A percentile compares a stretch with the other conserved stretches of the same genome.
phyloP scores from a whole-genome alignment of 306 rosid species.

The Herpetospermum pedunculosum region DNA sequence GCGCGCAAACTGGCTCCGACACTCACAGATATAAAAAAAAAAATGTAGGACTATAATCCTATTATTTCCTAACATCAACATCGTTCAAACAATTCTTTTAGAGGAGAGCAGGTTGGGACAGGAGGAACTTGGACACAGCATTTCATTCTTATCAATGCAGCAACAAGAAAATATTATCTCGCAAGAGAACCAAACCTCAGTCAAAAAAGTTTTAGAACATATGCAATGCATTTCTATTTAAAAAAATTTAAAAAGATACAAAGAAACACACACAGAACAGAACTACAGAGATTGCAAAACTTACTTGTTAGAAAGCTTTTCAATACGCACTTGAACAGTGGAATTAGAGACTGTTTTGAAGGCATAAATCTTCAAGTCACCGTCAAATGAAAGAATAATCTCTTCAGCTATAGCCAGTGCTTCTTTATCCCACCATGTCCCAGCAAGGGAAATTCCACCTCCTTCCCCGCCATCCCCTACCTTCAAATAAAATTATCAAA shows the following conservation, averaged over 20 bases:
- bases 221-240: not conserved
- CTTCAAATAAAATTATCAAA: conserved; percentile 24
- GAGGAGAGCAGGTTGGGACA: not conserved
- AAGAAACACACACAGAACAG: not conserved
- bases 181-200: not conserved
- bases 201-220: not conserved
- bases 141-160: not conserved
- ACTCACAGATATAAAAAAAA: no score
- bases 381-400: conserved; percentile 51
- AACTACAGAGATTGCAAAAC: conserved; percentile 5
- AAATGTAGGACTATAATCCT: no score
- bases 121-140: not conserved
- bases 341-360: conserved; percentile 53
- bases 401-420: conserved; percentile 71
- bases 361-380: conserved; percentile 69
- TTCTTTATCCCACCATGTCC: conserved; percentile 87
- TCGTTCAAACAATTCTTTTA: not conserved
- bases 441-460: conserved; percentile 81
- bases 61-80: not conserved
- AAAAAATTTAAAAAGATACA: not conserved
- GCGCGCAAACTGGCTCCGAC: no score
- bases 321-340: conserved; percentile 70
- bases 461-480: conserved; percentile 88
- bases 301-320: conserved; percentile 72
- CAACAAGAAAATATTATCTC: not conserved